Evolutionary conservation across 225 moss, liverwort and hornwort genomes (phyloP), one percentile per base, ranked within the genome.

Genomic region (Marchantia polymorpha): DNA sequence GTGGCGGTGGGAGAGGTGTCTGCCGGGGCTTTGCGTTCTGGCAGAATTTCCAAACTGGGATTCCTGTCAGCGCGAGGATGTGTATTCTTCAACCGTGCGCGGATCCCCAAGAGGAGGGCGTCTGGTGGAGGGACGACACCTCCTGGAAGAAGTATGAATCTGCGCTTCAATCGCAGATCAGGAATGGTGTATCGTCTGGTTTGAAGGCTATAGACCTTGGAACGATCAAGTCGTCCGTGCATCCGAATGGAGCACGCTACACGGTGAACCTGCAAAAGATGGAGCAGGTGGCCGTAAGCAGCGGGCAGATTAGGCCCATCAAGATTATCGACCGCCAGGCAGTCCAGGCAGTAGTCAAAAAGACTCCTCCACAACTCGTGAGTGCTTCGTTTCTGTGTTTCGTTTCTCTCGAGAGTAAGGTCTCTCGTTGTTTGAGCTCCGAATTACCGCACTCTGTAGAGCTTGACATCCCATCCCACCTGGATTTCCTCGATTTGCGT

Each of bases 121-220:
- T 82, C 0, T 85, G 85, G 85, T 85, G 85, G 84, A 63, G 67
- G 25, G 84, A 84, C 13, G 84, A 84, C 26, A 81, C 19, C 0
- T 20, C 23, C 19, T 84, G 84, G 84, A 22, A 46, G 73, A 7
- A 11, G 9, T 83, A 86, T 48, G 60, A 3, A 15, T 0, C 15
- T 1, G 10, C 0, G 0, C 46, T 77, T 19, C 71, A 86, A 3
- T 16, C 46, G 3, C 1, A 26, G 15, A 86, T 86, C 0, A 20
- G 69, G 13, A 13, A 3, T 1, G 52, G 63, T 15, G 29, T 82
- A 0, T 10, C 48, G 0, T 0, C 56, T 0, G 4, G 52, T 0
- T 14, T 77, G 10, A 15, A 4, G 13, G 7, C 48, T 1, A 48
- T 81, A 6, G 80, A 83, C 49, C 54, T 86, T 14, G 85, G 83